Evolutionary conservation across 306 rosid genomes (phyloP).

Genomic region (Dalbergia oliveri): DNA sequence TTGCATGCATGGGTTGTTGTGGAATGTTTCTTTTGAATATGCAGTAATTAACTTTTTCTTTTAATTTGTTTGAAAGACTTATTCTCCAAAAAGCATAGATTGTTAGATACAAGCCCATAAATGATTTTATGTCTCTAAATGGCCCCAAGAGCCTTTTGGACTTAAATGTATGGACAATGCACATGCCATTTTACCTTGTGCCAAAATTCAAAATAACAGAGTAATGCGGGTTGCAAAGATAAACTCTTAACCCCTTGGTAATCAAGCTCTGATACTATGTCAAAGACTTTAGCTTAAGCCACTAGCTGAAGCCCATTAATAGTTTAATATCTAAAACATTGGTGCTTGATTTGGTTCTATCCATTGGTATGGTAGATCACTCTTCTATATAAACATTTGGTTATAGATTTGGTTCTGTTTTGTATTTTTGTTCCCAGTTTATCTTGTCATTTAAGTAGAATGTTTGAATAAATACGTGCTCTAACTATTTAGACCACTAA

Average conservation of each 20-base stretch:
- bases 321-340: not conserved
- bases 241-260: not conserved
- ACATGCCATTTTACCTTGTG: not conserved
- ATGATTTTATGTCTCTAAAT: not conserved
- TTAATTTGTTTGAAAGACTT: not conserved
- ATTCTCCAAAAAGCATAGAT: not conserved
- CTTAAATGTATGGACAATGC: not conserved
- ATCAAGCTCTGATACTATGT: not conserved
- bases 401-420: not conserved
- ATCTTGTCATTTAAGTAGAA: not conserved
- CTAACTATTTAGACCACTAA: not conserved
- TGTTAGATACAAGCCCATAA: not conserved
- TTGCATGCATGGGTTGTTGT: not conserved
- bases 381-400: not conserved
- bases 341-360: not conserved
- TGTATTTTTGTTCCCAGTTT: no score
- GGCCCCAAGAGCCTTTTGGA: not conserved
- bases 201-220: not conserved
- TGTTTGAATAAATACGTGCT: not conserved
- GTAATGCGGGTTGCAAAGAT: not conserved
- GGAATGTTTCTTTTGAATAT: constrained; percentile 8
- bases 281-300: not conserved
- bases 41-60: not conserved
- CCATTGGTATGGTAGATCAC: not conserved
- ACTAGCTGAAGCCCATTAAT: not conserved